Base-by-base conservation (phyloP, 2,329 filamentous ascomycete genomes). In the Fusarium fracticaudum region DNA sequence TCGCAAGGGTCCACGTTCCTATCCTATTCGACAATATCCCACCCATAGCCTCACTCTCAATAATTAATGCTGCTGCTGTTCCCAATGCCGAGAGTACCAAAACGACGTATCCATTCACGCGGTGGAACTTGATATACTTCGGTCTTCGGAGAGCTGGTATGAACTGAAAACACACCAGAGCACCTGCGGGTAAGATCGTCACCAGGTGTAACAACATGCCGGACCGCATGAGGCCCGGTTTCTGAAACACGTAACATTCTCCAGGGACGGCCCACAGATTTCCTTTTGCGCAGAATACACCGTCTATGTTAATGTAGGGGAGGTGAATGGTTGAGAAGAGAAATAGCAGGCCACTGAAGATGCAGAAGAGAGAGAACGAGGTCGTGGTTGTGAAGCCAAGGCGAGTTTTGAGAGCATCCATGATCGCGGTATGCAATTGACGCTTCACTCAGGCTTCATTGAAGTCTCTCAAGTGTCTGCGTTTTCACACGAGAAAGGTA, bases 161-260 rank as follows among this genome's bases (percentile, higher is more conserved):
- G 24, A 72, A 72, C 4, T 72, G 69, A 4, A 67, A 63, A 26
- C 63, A 67, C 20, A 69, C 68, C 17, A 72, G 22, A 17, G 51
- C 51, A 3, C 68, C 69, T 0, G 63, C 69, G 1, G 69, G 69
- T 18, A 72, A 51, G 17, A 72, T 41, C 1, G 63, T 69, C 7
- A 26, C 47, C 2, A 72, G 47, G 5, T 72, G 69, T 20, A 72
- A 18, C 2, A 62, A 3, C 14, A 72, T 68, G 2, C 38, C 68
- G 31, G 22, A n/a, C 6, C 68, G 57, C 62, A 63, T 58, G 0
- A 72, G 53, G 5, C 69, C 69, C 1, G 68, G 57, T 11, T 43
- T 58, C 8, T 61, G 57, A 3, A 72, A 72, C 3, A 59, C 44
- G 0, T 47, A 72, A 3, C 69, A 72, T 58, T 72, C 69, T 20